phyloP scores from a whole-genome alignment of 2,329 filamentous ascomycete genomes.

The Talaromyces sp. region DNA sequence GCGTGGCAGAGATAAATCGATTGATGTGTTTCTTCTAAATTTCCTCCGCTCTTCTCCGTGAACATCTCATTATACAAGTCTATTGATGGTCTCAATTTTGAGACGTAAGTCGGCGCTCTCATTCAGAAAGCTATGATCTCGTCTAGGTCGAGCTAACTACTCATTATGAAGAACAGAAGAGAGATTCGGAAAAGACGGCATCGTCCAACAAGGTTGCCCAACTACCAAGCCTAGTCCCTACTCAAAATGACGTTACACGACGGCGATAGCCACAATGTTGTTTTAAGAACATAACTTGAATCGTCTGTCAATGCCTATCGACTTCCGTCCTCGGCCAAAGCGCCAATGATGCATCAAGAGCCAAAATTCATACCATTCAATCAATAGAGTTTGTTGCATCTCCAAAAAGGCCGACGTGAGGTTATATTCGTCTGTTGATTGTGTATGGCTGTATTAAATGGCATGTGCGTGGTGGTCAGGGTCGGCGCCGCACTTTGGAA shows the following conservation, averaged over 20 bases:
- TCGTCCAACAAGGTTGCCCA: background rate
- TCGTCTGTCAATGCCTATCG: background rate
- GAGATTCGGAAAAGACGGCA: background rate
- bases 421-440: background rate
- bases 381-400: constrained; percentile 28
- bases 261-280: background rate
- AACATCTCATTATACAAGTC: background rate
- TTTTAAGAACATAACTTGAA: background rate
- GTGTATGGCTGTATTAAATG: background rate
- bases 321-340: background rate
- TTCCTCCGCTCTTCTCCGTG: background rate
- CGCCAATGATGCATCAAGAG: background rate
- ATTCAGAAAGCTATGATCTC: background rate
- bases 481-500: background rate
- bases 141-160: background rate
- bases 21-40: background rate
- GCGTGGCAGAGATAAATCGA: background rate
- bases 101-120: background rate
- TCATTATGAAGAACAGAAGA: background rate
- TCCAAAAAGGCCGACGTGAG: constrained; percentile 22
- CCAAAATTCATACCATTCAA: background rate
- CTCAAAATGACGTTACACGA: background rate
- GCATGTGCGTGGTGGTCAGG: background rate
- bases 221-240: background rate
- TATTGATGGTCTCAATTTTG: background rate